phyloP scores from a whole-genome alignment of 164 flowering plant species.

The grape (Vitis vinifera) region ASM3070453v1 NC_081815.1:18337501-18338000 shows the following conservation, averaged over 20 bases:
- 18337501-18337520: slow-evolving; percentile 88
- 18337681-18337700: slow-evolving; percentile 77
- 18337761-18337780: slow-evolving; percentile 79
- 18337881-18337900: slow-evolving; percentile 62
- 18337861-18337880: slow-evolving; percentile 77
- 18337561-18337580: slow-evolving; percentile 84
- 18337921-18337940: slow-evolving; percentile 69
- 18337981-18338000: slow-evolving; percentile 84
- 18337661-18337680: slow-evolving; percentile 66
- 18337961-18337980: slow-evolving; percentile 70
- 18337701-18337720: slow-evolving; percentile 73
- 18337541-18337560: slow-evolving; percentile 80
- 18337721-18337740: slow-evolving; percentile 83
- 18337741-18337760: slow-evolving; percentile 75
- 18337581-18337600: slow-evolving; percentile 75
- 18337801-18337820: slow-evolving; percentile 86
- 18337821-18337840: slow-evolving; percentile 85
- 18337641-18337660: slow-evolving; percentile 75
- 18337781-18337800: slow-evolving; percentile 79
- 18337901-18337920: slow-evolving; percentile 58
- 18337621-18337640: slow-evolving; percentile 66
- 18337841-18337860: slow-evolving; percentile 80
- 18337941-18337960: slow-evolving; percentile 69
- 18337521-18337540: slow-evolving; percentile 85
- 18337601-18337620: slow-evolving; percentile 75